A percentile compares a stretch with the other conserved stretches of the same genome.
phyloP scores from a whole-genome alignment of 306 rosid species.

The Ormosia semicastrata region DNA sequence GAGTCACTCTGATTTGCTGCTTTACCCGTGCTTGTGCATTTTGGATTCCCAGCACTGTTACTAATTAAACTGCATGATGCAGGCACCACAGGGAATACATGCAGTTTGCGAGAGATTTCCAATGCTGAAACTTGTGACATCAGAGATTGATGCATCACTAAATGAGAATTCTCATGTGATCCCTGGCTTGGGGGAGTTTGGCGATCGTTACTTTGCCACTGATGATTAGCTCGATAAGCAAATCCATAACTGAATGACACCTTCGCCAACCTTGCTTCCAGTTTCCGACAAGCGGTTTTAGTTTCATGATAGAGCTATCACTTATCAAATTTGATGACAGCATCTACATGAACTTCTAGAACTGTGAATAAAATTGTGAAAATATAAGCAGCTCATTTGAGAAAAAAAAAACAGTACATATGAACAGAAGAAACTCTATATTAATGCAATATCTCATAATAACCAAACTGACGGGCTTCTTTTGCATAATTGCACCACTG shows the following conservation, averaged over 20 bases:
- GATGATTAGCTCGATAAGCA: conserved; percentile 21
- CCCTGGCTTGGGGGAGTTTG: conserved; percentile 92
- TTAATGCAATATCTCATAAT: background rate
- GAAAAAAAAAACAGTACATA: background rate
- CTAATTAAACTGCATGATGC: conserved; percentile 8
- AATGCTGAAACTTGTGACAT: conserved; percentile 75
- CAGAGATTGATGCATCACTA: conserved; percentile 73
- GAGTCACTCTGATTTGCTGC: conserved; percentile 32
- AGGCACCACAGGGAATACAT: conserved; percentile 89
- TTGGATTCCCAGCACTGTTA: background rate
- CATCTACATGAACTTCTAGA: background rate
- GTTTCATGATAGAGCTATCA: background rate
- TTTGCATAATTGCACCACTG: background rate
- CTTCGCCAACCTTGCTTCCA: background rate
- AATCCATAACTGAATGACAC: background rate
- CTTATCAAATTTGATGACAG: background rate
- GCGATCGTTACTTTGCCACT: conserved; percentile 87
- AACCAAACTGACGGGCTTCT: background rate
- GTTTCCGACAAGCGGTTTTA: background rate
- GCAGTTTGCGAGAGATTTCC: conserved; percentile 72
- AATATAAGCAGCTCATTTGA: background rate
- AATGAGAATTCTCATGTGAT: conserved; percentile 65
- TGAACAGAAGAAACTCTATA: background rate
- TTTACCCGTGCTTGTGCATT: background rate
- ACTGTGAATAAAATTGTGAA: background rate